Base-by-base conservation (phyloP, 805 yeast genomes). In the Torulaspora franciscae region DNA sequence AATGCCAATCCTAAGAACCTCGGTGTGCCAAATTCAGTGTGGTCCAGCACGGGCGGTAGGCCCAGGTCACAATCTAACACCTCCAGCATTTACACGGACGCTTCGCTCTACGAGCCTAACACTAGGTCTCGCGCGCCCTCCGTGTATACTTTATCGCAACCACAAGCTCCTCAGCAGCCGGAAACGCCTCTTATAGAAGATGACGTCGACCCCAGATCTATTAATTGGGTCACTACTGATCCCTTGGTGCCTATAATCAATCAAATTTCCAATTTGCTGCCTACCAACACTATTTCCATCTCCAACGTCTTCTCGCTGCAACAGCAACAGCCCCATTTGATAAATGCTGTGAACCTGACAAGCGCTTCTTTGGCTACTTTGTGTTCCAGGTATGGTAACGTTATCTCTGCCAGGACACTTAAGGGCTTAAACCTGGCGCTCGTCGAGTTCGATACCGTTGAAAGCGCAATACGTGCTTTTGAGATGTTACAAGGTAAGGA, bases 401-500 rank as follows among this genome's bases (percentile, higher is more conserved):
- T 83, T 22, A 64, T 73, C 40, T 75, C 83, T 2, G 80, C 85
- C 4, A 71, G 85, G 41, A 73, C 86, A 14, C 70, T 88, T 36
- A 68, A 72, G 38, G 71, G 71, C 6, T 59, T 69, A 9, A 71
- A 71, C 42, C 61, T 67, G 58, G 86, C 83, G 1, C 71, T 89
- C 45, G 83, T 86, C 17, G 93, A 85, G 62, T 90, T 86, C 63
- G 74, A 76, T 3, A 69, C 76, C 23, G 66, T 84, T 5, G 95
- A 87, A 41, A 70, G 79, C 26, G 95, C 99, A 7, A 79, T 85
- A 73, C 76, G 74, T 38, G 88, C 96, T 41, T 81, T 82, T 58
- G 84, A 86, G 11, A 78, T 74, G 40, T 75, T 90, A 58, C 87
- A 85, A 58, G 95, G 89, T 51, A 80, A 82, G 52, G 96, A 91